Percentiles rank a stretch among this genome's conserved stretches.
These are phyloP conservation scores for Hymenochaete sp. DNA, from an alignment of 1,284 basidiomycete species.

Conservation along the genomic window DNA sequence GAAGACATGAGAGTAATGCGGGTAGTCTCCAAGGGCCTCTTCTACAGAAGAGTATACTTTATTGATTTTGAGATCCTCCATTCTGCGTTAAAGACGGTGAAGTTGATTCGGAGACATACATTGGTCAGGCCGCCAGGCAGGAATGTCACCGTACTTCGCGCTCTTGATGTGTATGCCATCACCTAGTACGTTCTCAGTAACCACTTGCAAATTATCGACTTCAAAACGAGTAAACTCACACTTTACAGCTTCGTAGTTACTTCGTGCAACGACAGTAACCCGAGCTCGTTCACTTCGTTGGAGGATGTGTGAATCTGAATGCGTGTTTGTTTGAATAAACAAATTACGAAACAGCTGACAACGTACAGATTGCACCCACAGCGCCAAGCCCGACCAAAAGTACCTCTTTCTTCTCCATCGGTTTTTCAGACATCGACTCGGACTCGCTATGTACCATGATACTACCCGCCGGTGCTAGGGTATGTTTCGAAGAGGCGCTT, in stretches of 20 bases:
- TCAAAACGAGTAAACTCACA: slow-evolving; percentile 27
- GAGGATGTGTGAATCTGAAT: slow-evolving; percentile 52
- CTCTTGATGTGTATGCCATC: slow-evolving; percentile 51
- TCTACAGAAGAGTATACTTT: slow-evolving; percentile 50
- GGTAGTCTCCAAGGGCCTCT: slow-evolving; percentile 51
- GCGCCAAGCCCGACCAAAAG: slow-evolving; percentile 52
- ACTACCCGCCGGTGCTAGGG: too few species aligned
- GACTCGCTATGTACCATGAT: too few species aligned
- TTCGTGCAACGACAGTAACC: slow-evolving; percentile 69
- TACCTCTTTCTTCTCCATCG: slow-evolving; percentile 32
- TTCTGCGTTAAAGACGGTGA: background rate
- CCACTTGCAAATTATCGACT: too few species aligned
- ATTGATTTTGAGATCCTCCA: slow-evolving; percentile 6
- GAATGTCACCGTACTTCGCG: slow-evolving; percentile 48
- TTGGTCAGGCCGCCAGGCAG: slow-evolving; percentile 54
- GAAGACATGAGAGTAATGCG: slow-evolving; percentile 57
- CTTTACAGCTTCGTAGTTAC: slow-evolving; percentile 56
- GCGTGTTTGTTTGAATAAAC: background rate
- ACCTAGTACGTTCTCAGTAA: slow-evolving; percentile 24
- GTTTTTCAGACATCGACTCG: too few species aligned
- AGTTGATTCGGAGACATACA: slow-evolving; percentile 31
- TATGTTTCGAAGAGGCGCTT: too few species aligned
- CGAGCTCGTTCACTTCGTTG: slow-evolving; percentile 50
- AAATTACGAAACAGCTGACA: background rate
- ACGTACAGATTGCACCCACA: slow-evolving; percentile 47